Evolutionary conservation across 2,329 filamentous ascomycete species (phyloP), one percentile per base, ranked within the genome.

Genomic region (Alternaria alternata): DNA sequence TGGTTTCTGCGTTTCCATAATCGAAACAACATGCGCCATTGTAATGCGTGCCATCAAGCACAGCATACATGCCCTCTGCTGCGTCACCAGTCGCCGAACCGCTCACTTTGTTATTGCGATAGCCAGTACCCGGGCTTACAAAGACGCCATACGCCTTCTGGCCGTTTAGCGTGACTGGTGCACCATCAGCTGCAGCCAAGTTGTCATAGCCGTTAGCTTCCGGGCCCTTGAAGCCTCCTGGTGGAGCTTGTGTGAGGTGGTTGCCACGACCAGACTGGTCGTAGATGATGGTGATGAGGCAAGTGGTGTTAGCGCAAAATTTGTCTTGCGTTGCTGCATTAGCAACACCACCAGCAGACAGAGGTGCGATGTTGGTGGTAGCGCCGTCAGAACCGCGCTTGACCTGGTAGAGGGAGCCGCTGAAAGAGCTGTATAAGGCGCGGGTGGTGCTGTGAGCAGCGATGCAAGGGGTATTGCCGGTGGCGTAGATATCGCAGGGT

Each of bases 401-500:
- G 3, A 89, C 82, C 65, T 89, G 86, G 73, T 90, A 89, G 1
- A 89, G 83, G 0, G 84, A 51, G 4, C 85, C 85, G 7, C 53
- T 79, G 77, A 78, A 89, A 52, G 80, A 67, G 65, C 75, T 82
- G 75, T 89, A 89, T 7, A 90, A 74, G 16, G 87, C 86, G 4
- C 88, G 84, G 57, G 87, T 89, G n/a, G 87, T 89, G 72, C 85
- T 85, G 71, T 89, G 87, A 0, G 88, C 88, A 0, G 88, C 88
- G 11, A 89, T 78, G 66, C 88, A 90, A n/a, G 87, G 86, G 1
- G 86, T 88, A 51, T 82, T 82, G 0, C 86, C 87, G 0, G 82
- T 80, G 1, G 82, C 71, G 76, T 89, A 90, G 62, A 89, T 81
- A 62, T 90, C 88, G 66, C 87, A 90, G 8, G 88, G 87, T 12